Evolutionary conservation across 345 rosid species (phyloP).

Genomic region (Salix exigua): DNA sequence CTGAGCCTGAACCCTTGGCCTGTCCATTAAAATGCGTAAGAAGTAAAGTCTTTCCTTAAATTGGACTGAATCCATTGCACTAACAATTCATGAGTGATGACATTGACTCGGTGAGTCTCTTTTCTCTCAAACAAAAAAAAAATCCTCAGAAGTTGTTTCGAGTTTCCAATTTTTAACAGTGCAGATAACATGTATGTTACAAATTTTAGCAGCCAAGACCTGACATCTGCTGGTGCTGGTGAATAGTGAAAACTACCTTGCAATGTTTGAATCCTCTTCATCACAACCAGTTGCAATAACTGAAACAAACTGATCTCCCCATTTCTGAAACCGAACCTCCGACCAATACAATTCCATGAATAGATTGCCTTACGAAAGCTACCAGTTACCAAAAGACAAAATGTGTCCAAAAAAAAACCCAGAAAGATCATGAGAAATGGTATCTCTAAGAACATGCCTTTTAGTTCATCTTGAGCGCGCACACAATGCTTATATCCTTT

Average conservation of each 20-base stretch:
- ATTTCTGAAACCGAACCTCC: too few species aligned
- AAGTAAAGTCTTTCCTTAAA: not conserved
- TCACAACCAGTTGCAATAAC: too few species aligned
- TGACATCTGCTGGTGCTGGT: not conserved
- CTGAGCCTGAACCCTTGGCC: constrained; percentile 32
- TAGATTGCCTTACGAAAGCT: too few species aligned
- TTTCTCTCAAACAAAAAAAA: not conserved
- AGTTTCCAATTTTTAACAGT: not conserved
- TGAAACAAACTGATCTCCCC: too few species aligned
- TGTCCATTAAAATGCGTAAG: constrained; percentile 15
- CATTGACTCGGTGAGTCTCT: not conserved
- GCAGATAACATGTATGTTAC: not conserved
- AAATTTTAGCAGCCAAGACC: not conserved
- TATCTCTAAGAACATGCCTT: too few species aligned
- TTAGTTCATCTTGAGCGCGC: too few species aligned
- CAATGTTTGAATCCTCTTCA: not conserved
- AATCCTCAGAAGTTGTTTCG: not conserved
- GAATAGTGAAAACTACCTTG: not conserved
- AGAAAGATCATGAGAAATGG: too few species aligned
- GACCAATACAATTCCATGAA: too few species aligned
- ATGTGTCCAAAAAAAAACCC: too few species aligned
- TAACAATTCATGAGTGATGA: not conserved
- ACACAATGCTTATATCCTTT: too few species aligned
- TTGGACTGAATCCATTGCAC: not conserved
- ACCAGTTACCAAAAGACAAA: too few species aligned